Evolutionary conservation across 352 stramenopile species (phyloP).

Genomic region (Labyrinthula sp.): DNA sequence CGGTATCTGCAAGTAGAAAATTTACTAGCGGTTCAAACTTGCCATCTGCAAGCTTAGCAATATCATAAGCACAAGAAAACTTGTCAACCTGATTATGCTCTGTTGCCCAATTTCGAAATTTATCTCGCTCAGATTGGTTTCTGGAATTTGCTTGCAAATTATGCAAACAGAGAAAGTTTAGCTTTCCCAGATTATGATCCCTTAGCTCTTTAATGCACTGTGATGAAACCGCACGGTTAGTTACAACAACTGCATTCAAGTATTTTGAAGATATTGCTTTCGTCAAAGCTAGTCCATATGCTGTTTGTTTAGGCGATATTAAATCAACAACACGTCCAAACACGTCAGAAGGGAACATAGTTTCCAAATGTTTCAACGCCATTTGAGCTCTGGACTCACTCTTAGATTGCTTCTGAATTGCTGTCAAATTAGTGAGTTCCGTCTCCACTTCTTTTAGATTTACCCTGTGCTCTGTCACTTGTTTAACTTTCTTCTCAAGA

Average conservation of each 20-base stretch:
- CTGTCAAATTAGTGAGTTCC: too few species aligned
- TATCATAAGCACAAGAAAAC: too few species aligned
- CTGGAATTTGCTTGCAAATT: too few species aligned
- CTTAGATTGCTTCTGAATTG: too few species aligned
- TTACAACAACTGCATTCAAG: conserved; percentile 77
- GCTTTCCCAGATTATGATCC: conserved; percentile 70
- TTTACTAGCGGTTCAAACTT: too few species aligned
- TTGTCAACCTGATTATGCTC: too few species aligned
- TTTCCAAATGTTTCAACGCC: conserved; percentile 28
- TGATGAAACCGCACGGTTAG: conserved; percentile 47
- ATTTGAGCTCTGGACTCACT: too few species aligned
- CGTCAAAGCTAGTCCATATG: conserved; percentile 92
- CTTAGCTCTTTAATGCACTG: conserved; percentile 77
- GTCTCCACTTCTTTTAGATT: too few species aligned
- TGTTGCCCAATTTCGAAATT: too few species aligned
- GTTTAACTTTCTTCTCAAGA: conserved; percentile 19
- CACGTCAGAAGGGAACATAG: conserved; percentile 61
- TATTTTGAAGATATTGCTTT: too few species aligned
- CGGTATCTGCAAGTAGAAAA: conserved; percentile 79
- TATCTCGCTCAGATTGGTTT: too few species aligned
- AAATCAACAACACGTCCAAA: conserved; percentile 81
- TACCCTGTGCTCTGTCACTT: conserved; percentile 11
- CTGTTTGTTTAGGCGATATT: conserved; percentile 76
- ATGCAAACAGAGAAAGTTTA: conserved; percentile 88
- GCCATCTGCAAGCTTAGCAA: conserved; percentile 34